phyloP scores from a whole-genome alignment of 2,329 filamentous ascomycete genomes.

The Exophiala sp. region DNA sequence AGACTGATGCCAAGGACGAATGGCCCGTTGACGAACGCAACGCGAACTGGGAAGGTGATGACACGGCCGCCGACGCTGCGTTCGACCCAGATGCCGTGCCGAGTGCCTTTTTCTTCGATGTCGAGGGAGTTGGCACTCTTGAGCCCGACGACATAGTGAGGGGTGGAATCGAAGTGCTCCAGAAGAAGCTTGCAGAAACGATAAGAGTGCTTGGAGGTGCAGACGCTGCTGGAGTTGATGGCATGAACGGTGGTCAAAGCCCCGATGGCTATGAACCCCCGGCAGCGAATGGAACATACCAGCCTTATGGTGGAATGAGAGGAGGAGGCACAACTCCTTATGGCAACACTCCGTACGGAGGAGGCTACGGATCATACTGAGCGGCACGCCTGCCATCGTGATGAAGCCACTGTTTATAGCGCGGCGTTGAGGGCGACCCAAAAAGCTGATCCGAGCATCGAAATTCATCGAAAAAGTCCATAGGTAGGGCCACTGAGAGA shows the following conservation, averaged over 20 bases:
- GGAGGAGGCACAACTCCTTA: conserved; percentile 53
- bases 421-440: conserved; percentile 15
- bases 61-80: conserved; percentile 77
- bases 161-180: conserved; percentile 81
- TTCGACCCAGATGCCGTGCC: conserved; percentile 91
- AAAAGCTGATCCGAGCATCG: not conserved
- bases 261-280: conserved; percentile 47
- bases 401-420: conserved; percentile 12
- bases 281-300: conserved; percentile 48
- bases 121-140: conserved; percentile 83
- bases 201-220: conserved; percentile 57
- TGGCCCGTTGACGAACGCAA: conserved; percentile 61
- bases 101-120: conserved; percentile 83
- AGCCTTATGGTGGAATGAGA: conserved; percentile 61
- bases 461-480: too few relatives aligned
- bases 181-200: conserved; percentile 81
- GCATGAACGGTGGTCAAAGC: conserved; percentile 48
- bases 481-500: too few relatives aligned
- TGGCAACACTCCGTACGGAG: conserved; percentile 57
- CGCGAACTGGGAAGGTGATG: conserved; percentile 70
- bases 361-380: conserved; percentile 25
- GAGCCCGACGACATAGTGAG: conserved; percentile 87
- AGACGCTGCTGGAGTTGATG: conserved; percentile 42
- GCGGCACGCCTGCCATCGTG: not conserved
- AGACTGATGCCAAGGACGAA: conserved; percentile 75